A percentile compares a stretch with the other conserved stretches of the same genome.
phyloP scores from a whole-genome alignment of 2,329 filamentous ascomycete genomes.

The Aspergillus sp. region DNA sequence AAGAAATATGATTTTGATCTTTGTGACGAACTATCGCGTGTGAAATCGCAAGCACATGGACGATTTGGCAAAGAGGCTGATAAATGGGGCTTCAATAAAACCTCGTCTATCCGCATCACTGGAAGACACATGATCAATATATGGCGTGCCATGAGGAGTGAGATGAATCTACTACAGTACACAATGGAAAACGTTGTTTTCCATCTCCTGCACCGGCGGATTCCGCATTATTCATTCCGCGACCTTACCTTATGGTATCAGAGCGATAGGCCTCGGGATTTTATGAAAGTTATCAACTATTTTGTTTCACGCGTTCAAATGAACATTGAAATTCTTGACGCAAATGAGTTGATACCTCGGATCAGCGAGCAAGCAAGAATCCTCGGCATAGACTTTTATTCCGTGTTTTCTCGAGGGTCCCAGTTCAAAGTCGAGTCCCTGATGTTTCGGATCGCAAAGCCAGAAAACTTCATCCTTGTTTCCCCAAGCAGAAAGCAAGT shows the following conservation, averaged over 20 bases:
- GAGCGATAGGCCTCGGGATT: conserved; percentile 65
- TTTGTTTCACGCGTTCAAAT: conserved; percentile 74
- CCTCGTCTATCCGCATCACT: conserved; percentile 87
- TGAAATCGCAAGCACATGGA: conserved; percentile 79
- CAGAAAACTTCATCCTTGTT: conserved; percentile 87
- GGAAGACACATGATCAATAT: conserved; percentile 96
- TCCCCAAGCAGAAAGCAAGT: conserved; percentile 92
- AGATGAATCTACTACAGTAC: conserved; percentile 88
- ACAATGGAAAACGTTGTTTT: conserved; percentile 95
- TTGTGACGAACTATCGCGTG: conserved; percentile 85
- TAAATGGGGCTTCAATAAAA: conserved; percentile 90
- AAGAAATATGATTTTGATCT: conserved; percentile 86
- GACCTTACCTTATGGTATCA: conserved; percentile 81
- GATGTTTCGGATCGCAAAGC: conserved; percentile 98
- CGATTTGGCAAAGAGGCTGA: conserved; percentile 84
- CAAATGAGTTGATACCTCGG: conserved; percentile 81
- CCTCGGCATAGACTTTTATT: conserved; percentile 94
- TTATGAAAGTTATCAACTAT: conserved; percentile 75
- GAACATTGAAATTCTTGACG: conserved; percentile 86
- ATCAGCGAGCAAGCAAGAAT: conserved; percentile 94
- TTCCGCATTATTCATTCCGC: conserved; percentile 81
- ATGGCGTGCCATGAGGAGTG: conserved; percentile 93
- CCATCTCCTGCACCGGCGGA: conserved; percentile 80
- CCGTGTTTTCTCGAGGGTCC: conserved; percentile 89
- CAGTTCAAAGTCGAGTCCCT: conserved; percentile 99